phyloP scores from a whole-genome alignment of 306 rosid species.

The Senna siamea region DNA sequence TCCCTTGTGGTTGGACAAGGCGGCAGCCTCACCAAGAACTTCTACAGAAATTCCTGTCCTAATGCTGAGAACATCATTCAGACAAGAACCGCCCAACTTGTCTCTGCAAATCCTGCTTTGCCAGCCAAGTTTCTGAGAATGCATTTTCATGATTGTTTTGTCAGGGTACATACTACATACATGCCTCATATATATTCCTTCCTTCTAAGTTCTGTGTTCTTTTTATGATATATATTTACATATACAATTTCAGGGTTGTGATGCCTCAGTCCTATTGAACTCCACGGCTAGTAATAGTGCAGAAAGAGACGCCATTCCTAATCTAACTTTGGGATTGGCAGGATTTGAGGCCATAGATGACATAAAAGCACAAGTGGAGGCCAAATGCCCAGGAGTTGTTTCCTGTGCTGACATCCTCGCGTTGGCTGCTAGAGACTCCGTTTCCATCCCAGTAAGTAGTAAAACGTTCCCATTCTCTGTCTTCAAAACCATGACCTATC shows the following conservation, averaged over 20 bases:
- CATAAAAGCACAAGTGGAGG: constrained; percentile 51
- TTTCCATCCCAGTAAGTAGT: constrained; percentile 47
- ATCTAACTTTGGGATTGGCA: constrained; percentile 43
- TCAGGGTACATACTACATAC: constrained; percentile 46
- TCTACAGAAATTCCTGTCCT: constrained; percentile 49
- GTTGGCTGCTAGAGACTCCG: constrained; percentile 59
- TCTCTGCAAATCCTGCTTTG: constrained; percentile 42
- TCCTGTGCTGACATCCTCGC: constrained; percentile 71
- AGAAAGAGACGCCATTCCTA: constrained; percentile 55
- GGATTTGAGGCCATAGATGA: constrained; percentile 62
- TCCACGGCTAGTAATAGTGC: constrained; percentile 46
- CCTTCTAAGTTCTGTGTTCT: too few relatives aligned
- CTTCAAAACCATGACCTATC: too few relatives aligned
- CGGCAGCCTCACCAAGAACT: constrained; percentile 47
- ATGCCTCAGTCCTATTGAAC: constrained; percentile 58
- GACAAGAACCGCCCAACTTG: constrained; percentile 39
- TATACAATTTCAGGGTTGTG: constrained; percentile 79
- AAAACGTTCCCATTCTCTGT: too few relatives aligned
- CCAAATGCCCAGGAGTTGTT: constrained; percentile 51
- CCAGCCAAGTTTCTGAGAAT: constrained; percentile 59
- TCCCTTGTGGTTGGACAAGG: constrained; percentile 45
- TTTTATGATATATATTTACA: too few relatives aligned
- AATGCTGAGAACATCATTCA: constrained; percentile 51
- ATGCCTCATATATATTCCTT: too few relatives aligned
- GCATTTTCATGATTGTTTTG: constrained; percentile 78